These are phyloP conservation scores for Heimioporus sp. DNA, from an alignment of 768 basidiomycete species.

Conservation along the genomic window DNA sequence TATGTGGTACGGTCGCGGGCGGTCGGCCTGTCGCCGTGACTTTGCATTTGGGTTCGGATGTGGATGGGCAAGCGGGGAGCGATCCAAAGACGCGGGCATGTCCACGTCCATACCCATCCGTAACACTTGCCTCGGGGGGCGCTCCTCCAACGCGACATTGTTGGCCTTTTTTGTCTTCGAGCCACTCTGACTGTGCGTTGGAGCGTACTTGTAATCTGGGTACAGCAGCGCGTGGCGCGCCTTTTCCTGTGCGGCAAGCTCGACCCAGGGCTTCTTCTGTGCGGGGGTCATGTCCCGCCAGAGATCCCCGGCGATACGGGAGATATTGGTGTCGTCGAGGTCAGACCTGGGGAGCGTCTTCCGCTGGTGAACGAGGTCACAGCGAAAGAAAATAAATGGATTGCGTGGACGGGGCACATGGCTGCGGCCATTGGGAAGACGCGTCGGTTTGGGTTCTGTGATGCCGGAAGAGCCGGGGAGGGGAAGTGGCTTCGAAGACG, in stretches of 20 bases:
- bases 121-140: constrained; percentile 11
- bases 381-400: constrained; percentile 79
- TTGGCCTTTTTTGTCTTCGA: constrained; percentile 19
- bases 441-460: constrained; percentile 12
- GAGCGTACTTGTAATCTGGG: constrained; percentile 45
- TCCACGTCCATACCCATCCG: not conserved
- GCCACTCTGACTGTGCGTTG: constrained; percentile 19
- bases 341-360: constrained; percentile 54
- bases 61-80: no score
- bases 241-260: constrained; percentile 50
- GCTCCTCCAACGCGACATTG: constrained; percentile 9
- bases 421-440: constrained; percentile 20
- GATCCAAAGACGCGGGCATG: no score
- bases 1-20: constrained; percentile 24
- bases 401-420: constrained; percentile 75
- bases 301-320: constrained; percentile 60
- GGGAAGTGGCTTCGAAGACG: constrained; percentile 19
- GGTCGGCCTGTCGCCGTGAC: constrained; percentile 11
- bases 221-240: constrained; percentile 37
- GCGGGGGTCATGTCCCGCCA: constrained; percentile 56
- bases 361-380: constrained; percentile 65
- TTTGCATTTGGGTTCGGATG: not conserved
- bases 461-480: constrained; percentile 24
- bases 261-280: constrained; percentile 49
- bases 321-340: constrained; percentile 66